Base-by-base conservation (phyloP, 2,329 filamentous ascomycete genomes). In the Penicillium sp. region DNA sequence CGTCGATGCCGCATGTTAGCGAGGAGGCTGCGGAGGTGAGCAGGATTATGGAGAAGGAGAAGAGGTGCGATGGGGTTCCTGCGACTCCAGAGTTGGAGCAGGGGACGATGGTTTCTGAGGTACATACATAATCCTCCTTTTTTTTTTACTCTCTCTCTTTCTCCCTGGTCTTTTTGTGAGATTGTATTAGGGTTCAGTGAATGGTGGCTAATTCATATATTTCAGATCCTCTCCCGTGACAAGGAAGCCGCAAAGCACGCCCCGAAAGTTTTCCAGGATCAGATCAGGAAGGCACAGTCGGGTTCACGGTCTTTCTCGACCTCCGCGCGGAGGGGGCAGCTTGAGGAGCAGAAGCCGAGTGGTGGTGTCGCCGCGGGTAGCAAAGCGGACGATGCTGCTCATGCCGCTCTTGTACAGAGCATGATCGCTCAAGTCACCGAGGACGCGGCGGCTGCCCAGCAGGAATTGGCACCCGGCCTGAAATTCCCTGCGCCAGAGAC, bases 401-500 rank as follows among this genome's bases (percentile, higher is more conserved):
- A 78, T 35, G 69, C 69, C 56, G 73, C 73, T 9, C 59, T 73
- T 29, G 71, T 80, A 51, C 71, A 75, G 63, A 69, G 68, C 45
- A 78, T 79, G 75, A 75, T 78, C 55, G 64, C 71, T 19, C 66
- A 75, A 30, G 73, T 74, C 19, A 73, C 73, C 54, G 66, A 74
- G 49, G 62, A 73, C 23, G 74, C 75, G 6, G 70, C 63, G 35
- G 35, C 35, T 5, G 35, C 11, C 11, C 35, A 41, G 35, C 35
- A 41, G 66, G 75, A 78, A 29, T 68, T 75, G 41, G 76, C 77
- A 3, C 75, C 82, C 15, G 91, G 91, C n/a, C 84, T 91, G 75
- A 96, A 94, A 74, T 97, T 92, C 72, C 87, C 86, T 4, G 80
- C 92, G 65, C 93, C 93, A 1, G 81, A 83, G 41, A 88, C 90